Percentiles rank a stretch among this genome's conserved stretches.
These are phyloP conservation scores for Suillus subaureus DNA, from an alignment of 768 basidiomycete species.

Conservation along the genomic window DNA sequence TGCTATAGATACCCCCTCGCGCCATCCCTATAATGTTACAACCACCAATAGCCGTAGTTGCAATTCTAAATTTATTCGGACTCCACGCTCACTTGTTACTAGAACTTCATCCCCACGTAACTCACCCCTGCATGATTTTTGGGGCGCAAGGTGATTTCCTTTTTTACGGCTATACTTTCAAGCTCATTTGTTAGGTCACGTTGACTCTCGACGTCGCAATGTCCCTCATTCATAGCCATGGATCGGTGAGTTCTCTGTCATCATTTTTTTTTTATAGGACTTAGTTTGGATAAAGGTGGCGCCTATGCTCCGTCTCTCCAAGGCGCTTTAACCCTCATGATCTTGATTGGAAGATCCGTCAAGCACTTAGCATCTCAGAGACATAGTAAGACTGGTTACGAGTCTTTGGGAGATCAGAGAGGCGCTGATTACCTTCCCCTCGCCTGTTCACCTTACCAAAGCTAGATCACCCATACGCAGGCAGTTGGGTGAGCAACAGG, in stretches of 20 bases:
- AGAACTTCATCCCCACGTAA: not conserved
- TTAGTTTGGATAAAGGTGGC: not conserved
- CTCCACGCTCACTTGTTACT: not conserved
- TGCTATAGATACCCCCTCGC: not conserved
- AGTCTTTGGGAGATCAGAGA: too few relatives aligned
- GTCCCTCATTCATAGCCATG: not conserved
- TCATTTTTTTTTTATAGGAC: not conserved
- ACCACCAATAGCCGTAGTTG: not conserved
- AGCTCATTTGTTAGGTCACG: not conserved
- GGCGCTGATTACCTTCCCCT: too few relatives aligned
- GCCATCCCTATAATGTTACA: not conserved
- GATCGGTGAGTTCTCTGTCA: not conserved
- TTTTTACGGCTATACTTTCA: not conserved
- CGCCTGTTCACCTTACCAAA: too few relatives aligned
- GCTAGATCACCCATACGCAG: too few relatives aligned
- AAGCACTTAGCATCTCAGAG: too few relatives aligned
- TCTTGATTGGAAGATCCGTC: too few relatives aligned
- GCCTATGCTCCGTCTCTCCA: not conserved
- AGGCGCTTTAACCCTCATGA: not conserved
- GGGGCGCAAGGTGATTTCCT: not conserved
- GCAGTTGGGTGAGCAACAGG: too few relatives aligned
- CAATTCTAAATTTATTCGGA: not conserved
- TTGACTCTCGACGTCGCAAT: not conserved
- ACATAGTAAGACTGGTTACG: too few relatives aligned
- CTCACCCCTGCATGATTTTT: too few relatives aligned